Evolutionary conservation across 2,329 filamentous ascomycete genomes (phyloP).

Genomic region (Aspergillus intermedius): DNA sequence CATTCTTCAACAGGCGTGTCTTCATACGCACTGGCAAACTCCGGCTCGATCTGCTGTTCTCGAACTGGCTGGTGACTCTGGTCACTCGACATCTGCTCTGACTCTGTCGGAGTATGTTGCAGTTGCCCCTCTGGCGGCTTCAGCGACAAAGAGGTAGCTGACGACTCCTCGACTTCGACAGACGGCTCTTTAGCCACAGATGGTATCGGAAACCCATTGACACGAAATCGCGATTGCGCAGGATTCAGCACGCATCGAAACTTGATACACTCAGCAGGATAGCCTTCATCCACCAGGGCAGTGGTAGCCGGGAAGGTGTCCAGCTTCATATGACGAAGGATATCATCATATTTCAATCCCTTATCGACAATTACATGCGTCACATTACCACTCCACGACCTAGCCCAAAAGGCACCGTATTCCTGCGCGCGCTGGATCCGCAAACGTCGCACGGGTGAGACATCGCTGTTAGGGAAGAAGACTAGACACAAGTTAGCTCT

Average conservation of each 20-base stretch:
- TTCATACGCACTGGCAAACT: neutral
- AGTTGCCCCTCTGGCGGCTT: slow-evolving; percentile 20
- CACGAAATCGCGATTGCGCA: slow-evolving; percentile 47
- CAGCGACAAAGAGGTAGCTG: slow-evolving; percentile 18
- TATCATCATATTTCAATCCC: slow-evolving; percentile 55
- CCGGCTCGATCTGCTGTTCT: neutral
- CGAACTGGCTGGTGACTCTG: neutral
- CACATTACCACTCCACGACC: slow-evolving; percentile 49
- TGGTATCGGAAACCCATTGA: slow-evolving; percentile 14
- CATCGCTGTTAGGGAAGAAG: slow-evolving; percentile 77
- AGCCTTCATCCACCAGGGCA: slow-evolving; percentile 61
- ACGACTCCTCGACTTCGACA: slow-evolving; percentile 4
- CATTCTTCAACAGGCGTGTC: neutral
- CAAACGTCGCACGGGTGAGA: slow-evolving; percentile 58
- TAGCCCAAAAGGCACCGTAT: slow-evolving; percentile 67
- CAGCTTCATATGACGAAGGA: slow-evolving; percentile 52
- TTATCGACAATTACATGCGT: slow-evolving; percentile 79
- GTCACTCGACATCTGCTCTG: slow-evolving; percentile 8
- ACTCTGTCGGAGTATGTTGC: slow-evolving; percentile 10
- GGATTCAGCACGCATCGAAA: slow-evolving; percentile 55
- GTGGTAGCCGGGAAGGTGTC: slow-evolving; percentile 40
- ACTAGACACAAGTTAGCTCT: slow-evolving; percentile 29
- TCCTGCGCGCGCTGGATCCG: slow-evolving; percentile 70
- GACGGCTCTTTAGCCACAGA: slow-evolving; percentile 8
- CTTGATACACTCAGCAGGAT: slow-evolving; percentile 61